These are phyloP conservation scores for Sherardia arvensis DNA, from an alignment of 257 asterid genomes.

Conservation along the genomic window DNA sequence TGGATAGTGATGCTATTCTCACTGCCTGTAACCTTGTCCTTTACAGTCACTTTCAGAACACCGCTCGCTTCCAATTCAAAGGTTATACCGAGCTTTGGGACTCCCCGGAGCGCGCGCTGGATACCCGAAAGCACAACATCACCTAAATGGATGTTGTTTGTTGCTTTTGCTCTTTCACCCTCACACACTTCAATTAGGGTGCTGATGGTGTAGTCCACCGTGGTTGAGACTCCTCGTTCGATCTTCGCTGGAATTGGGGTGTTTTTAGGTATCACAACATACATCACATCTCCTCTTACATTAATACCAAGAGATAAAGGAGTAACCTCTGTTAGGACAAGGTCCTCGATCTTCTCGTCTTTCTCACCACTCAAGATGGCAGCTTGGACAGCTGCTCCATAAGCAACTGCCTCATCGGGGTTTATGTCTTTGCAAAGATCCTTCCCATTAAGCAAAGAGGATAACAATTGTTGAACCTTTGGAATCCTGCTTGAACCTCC, in stretches of 20 bases:
- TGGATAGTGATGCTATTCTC: neutral
- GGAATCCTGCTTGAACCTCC: neutral
- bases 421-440: neutral
- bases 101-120: neutral
- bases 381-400: neutral
- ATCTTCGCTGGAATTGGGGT: neutral
- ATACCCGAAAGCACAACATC: neutral
- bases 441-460: neutral
- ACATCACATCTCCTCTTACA: neutral
- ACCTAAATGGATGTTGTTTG: neutral
- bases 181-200: neutral
- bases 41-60: neutral
- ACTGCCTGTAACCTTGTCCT: neutral
- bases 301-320: neutral
- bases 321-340: neutral
- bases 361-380: neutral
- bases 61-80: neutral
- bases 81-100: neutral
- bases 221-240: neutral
- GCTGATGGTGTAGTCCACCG: neutral
- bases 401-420: neutral
- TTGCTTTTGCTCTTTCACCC: neutral
- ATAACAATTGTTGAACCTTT: neutral
- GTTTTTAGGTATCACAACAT: neutral
- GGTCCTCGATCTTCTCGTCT: neutral